Percentiles rank a stretch among this genome's conserved stretches.
These are phyloP conservation scores for Magnaporthiopsis rhizophila DNA, from an alignment of 2,329 filamentous ascomycete genomes.

Conservation along the genomic window DNA sequence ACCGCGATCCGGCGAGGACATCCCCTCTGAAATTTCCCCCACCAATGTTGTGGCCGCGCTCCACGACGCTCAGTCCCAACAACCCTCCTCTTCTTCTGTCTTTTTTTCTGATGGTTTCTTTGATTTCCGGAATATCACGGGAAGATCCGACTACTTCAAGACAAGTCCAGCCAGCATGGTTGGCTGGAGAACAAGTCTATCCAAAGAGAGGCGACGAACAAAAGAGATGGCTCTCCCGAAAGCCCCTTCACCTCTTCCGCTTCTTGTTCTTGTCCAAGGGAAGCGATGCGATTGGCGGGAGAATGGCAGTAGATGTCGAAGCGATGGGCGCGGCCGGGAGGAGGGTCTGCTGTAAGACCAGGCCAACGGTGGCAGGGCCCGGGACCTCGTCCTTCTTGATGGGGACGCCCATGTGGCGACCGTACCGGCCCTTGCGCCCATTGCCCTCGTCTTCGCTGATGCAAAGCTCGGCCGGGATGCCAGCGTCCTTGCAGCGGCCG, in stretches of 20 bases:
- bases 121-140: neutral
- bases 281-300: constrained; percentile 13
- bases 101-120: constrained; percentile 1
- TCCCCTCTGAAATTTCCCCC: neutral
- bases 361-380: constrained; percentile 21
- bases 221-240: neutral
- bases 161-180: constrained; percentile 1
- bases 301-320: constrained; percentile 13
- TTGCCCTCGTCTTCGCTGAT: constrained; percentile 98
- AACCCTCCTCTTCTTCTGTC: neutral
- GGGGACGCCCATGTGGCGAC: constrained; percentile 61
- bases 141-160: constrained; percentile 4
- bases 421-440: constrained; percentile 89
- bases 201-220: neutral
- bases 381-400: constrained; percentile 48
- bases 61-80: neutral
- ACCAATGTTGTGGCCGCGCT: neutral
- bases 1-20: neutral
- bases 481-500: constrained; percentile 90
- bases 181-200: constrained; percentile 3
- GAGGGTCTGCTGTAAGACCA: constrained; percentile 26
- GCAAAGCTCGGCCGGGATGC: constrained; percentile 86
- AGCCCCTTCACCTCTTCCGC: constrained; percentile 42
- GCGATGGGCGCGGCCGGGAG: constrained; percentile 37
- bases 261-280: constrained; percentile 50